Evolutionary conservation across 805 yeast species (phyloP), one percentile per base, ranked within the genome.

Genomic region (Myxozyma mucilagina): DNA sequence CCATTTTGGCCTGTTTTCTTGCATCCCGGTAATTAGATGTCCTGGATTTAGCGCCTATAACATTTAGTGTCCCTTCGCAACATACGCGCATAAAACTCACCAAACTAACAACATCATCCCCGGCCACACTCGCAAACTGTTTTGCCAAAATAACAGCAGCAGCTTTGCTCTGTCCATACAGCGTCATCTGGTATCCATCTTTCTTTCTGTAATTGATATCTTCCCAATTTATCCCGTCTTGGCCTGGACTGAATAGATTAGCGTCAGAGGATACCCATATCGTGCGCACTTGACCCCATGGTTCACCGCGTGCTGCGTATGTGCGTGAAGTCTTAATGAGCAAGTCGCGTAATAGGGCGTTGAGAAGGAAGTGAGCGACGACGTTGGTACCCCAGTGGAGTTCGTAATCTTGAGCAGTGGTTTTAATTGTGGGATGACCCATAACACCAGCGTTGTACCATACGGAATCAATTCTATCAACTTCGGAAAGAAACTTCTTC

Each of bases 141-240:
- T 52, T 11, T 6, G 57, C 61, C 43, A 63, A 45, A 4, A 63
- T 50, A 32, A 75, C 65, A 54, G 73, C 72, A 36, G 75, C 72
- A 1, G 81, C 80, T 68, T 82, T 82, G 36, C 80, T 74, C 66
- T 79, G 80, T 4, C 76, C 79, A 66, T 82, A 79, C 51, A 58
- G 16, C 63, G 67, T 50, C 59, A 48, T 60, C 49, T 43, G 58
- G 24, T 29, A 24, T 1, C 49, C 63, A 11, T 55, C 16, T 10
- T 48, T 13, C 29, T 52, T 56, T 43, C 65, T 69, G 63, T 64
- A 62, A 42, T 70, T 69, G 47, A 76, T 66, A 57, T 76, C 77
- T 47, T 72, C 74, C 62, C 73, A 71, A 45, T 75, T 64, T 18
- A 79, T 72, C 18, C 75, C 79, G n/a, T 72, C 71, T 5, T 52